Evolutionary conservation across 2,329 filamentous ascomycete species (phyloP).

Genomic region (Pochonia chlamydosporia): DNA sequence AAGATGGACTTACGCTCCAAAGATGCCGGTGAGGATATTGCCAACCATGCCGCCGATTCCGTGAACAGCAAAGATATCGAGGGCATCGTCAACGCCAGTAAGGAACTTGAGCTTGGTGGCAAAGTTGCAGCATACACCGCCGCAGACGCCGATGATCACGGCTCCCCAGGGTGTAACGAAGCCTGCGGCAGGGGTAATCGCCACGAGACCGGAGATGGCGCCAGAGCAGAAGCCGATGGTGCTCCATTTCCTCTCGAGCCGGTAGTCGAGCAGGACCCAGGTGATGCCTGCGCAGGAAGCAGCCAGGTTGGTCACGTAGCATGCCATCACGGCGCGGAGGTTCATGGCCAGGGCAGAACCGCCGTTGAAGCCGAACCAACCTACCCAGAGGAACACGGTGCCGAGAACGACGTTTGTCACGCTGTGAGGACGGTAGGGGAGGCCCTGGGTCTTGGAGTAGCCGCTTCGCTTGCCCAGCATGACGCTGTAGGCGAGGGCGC

Average conservation of each 20-base stretch:
- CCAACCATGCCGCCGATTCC: constrained; percentile 77
- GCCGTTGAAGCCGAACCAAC: constrained; percentile 96
- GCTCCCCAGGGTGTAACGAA: constrained; percentile 65
- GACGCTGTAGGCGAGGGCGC: constrained; percentile 66
- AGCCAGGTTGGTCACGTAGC: constrained; percentile 80
- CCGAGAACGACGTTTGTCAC: constrained; percentile 69
- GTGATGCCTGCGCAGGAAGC: constrained; percentile 76
- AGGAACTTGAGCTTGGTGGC: constrained; percentile 74
- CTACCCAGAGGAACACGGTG: constrained; percentile 79
- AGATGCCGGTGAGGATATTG: constrained; percentile 71
- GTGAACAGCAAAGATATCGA: constrained; percentile 90
- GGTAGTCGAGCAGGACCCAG: constrained; percentile 83
- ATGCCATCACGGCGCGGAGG: constrained; percentile 83
- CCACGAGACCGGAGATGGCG: constrained; percentile 78
- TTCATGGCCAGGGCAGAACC: constrained; percentile 77
- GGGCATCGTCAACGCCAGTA: constrained; percentile 76
- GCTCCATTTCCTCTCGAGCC: constrained; percentile 89
- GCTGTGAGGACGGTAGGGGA: constrained; percentile 66
- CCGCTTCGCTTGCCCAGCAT: constrained; percentile 66
- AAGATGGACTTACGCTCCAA: constrained; percentile 57
- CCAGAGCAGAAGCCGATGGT: constrained; percentile 92
- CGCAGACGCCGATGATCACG: constrained; percentile 52
- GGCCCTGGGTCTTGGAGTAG: constrained; percentile 54
- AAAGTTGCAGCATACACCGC: constrained; percentile 71
- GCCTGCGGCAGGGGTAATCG: constrained; percentile 78